phyloP scores from a whole-genome alignment of 1,284 basidiomycete species.

The Puccinia brachypodii region DNA sequence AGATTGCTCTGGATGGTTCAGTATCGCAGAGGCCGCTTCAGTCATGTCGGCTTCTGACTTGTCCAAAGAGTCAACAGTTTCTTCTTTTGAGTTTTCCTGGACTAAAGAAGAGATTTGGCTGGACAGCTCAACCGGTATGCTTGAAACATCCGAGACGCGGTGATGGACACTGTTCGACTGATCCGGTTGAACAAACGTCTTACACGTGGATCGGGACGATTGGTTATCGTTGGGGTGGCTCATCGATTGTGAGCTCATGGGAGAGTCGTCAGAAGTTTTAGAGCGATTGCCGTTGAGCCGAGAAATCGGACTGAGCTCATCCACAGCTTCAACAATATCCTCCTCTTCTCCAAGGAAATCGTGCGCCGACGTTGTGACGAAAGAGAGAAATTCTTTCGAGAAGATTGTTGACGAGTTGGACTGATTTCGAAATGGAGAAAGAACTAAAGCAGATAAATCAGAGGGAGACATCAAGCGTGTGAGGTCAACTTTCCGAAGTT shows the following conservation, averaged over 20 bases:
- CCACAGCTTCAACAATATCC: not conserved
- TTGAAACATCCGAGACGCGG: not conserved
- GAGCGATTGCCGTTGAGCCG: not conserved
- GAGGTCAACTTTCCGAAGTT: not conserved
- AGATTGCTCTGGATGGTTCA: not conserved
- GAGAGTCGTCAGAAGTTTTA: not conserved
- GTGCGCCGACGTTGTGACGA: not conserved
- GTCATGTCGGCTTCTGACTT: not conserved
- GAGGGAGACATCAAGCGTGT: not conserved
- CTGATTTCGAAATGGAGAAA: slow-evolving; percentile 7
- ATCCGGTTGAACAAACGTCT: not conserved
- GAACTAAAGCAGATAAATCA: not conserved
- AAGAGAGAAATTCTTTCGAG: not conserved
- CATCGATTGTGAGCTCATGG: not conserved
- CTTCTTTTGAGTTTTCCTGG: not conserved
- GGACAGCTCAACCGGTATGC: not conserved
- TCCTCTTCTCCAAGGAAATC: not conserved
- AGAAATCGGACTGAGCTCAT: not conserved
- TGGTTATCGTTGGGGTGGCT: not conserved
- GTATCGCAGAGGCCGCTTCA: not conserved
- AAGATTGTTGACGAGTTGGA: not conserved
- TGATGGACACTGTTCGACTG: not conserved
- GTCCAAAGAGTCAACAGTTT: not conserved
- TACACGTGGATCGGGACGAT: not conserved
- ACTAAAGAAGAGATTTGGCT: not conserved